These are phyloP conservation scores for Colletotrichum siamense DNA, from an alignment of 2,329 filamentous ascomycete genomes.

Conservation along the genomic window DNA sequence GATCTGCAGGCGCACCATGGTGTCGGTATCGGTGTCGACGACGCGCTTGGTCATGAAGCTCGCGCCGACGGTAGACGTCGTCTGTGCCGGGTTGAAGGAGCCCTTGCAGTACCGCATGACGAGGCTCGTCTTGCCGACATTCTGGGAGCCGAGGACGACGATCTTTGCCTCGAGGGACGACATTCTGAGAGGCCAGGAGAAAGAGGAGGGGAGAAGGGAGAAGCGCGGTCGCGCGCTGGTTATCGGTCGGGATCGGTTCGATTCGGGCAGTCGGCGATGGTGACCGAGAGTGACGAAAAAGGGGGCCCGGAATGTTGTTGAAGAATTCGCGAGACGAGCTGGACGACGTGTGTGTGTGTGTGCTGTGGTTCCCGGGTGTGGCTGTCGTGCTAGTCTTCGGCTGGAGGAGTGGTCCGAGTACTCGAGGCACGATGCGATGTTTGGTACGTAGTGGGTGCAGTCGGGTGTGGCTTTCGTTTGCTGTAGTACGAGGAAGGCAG, in stretches of 20 bases:
- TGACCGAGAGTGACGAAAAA: not conserved
- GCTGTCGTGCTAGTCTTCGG: constrained; percentile 14
- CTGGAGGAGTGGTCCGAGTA: constrained; percentile 6
- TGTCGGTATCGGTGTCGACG: constrained; percentile 83
- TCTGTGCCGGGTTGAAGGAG: constrained; percentile 68
- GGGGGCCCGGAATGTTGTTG: not conserved
- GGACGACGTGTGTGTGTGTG: not conserved
- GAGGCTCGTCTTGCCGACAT: constrained; percentile 80
- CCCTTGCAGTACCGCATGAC: constrained; percentile 80
- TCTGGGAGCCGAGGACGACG: constrained; percentile 79
- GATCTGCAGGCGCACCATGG: constrained; percentile 88
- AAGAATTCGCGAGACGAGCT: not conserved
- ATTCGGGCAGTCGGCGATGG: not conserved
- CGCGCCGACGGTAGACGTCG: constrained; percentile 77
- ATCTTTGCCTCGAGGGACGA: constrained; percentile 81
- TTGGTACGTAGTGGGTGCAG: not conserved
- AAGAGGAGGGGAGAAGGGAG: not conserved
- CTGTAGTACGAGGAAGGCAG: not conserved
- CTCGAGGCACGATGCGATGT: not conserved
- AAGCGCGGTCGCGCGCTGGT: not conserved
- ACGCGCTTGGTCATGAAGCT: constrained; percentile 83
- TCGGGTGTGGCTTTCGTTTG: not conserved
- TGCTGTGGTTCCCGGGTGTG: not conserved
- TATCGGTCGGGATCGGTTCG: not conserved
- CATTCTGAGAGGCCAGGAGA: constrained; percentile 28